Evolutionary conservation across 2,329 filamentous ascomycete genomes (phyloP).

Genomic region (Claviceps paspali): DNA sequence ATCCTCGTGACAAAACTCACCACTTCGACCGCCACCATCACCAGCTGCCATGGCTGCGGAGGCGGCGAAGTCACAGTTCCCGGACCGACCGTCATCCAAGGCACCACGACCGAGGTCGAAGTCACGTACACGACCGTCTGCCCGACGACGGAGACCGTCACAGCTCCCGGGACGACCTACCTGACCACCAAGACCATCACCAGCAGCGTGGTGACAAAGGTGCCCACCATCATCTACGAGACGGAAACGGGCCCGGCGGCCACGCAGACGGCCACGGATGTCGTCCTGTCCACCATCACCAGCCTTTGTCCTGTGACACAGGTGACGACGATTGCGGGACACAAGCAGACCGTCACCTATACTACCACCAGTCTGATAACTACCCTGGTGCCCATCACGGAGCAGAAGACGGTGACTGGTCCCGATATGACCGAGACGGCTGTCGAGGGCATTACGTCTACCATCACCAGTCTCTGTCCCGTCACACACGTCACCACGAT

Average conservation of each 20-base stretch:
- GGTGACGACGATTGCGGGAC: constrained; percentile 8
- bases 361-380: constrained; percentile 11
- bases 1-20: constrained; percentile 26
- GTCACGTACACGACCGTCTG: constrained; percentile 25
- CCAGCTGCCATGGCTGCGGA: constrained; percentile 21
- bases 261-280: constrained; percentile 16
- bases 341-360: constrained; percentile 9
- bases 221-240: constrained; percentile 16
- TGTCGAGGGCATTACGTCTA: constrained; percentile 21
- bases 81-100: constrained; percentile 16
- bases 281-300: constrained; percentile 25
- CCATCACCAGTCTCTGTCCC: constrained; percentile 28
- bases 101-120: constrained; percentile 18
- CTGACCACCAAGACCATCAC: constrained; percentile 12
- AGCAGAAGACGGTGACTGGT: constrained; percentile 16
- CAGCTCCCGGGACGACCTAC: constrained; percentile 18
- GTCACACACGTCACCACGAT: constrained; percentile 21
- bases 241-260: constrained; percentile 15
- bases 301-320: constrained; percentile 25
- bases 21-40: constrained; percentile 28
- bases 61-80: constrained; percentile 21
- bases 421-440: constrained; percentile 17
- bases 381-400: constrained; percentile 14
- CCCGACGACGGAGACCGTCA: constrained; percentile 21
- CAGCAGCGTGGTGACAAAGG: constrained; percentile 14